Base-by-base conservation (phyloP, 1,284 basidiomycete species). In the Trametes hirsuta region DNA sequence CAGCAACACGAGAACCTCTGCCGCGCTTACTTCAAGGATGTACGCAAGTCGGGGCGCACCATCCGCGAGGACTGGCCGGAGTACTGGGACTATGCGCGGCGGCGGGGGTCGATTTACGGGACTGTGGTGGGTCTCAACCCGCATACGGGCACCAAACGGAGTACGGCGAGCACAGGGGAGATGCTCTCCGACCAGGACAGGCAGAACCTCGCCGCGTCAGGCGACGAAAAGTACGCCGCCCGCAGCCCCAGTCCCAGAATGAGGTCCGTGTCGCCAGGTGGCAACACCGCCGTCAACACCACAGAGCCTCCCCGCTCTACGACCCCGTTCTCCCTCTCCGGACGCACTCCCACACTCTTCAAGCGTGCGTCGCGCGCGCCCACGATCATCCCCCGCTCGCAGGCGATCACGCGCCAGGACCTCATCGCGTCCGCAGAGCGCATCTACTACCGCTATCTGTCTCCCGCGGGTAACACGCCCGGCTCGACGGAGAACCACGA, bases 1-100 rank as follows among this genome's bases (percentile, higher is more conserved):
- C 95, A 98, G 71, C 97, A 98, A 78, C 97, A 99, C 74, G 97
- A 98, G 79, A 98, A 98, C 73, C 86, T 99, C 45, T 99, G 96
- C 77, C 86, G 95, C 61, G 97, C 96, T 6, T 98, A 98, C 77
- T 98, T 99, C 85, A 97, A 98, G 81, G 97, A 98, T 74, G 84
- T 99, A 62, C 89, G 93, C 71, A 95, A 96, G 77, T 95, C 94
- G 1, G 95, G 96, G 8, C 86, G 92, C 40, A 87, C 89, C 9
- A 91, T 98, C 69, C 90, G 90, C 73, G 93, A 97, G 21, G 97
- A 98, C 74, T 99, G 96, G 96, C 97, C 97, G 5, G 93, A 96
- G 73, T 98, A 96, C 72, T 96, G 93, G 84, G 87, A 92, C 66
- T 94, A 94, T 72, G 95, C 95, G 18, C 85, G 92, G 48, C 81